Conservation (phyloP, 2,329 filamentous ascomycete genomes). For the Claviceps cyperi region DNA sequence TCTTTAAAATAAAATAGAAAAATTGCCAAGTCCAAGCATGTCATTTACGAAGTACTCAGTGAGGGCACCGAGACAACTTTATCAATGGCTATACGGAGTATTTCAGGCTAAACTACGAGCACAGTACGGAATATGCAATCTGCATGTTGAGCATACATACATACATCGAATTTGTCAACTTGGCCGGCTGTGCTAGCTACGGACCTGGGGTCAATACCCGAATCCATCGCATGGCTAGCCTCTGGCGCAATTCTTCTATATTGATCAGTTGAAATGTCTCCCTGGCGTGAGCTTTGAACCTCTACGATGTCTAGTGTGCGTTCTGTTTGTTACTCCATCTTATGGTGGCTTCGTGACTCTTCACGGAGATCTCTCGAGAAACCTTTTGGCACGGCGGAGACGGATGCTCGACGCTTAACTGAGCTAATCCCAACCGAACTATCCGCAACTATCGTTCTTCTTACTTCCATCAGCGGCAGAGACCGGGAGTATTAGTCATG, state of each 20-base stretch:
- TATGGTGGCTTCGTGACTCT: neutral
- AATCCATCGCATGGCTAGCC: neutral
- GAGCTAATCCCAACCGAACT: conserved; percentile 1
- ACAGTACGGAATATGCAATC: neutral
- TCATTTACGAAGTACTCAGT: neutral
- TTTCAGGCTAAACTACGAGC: neutral
- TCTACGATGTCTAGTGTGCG: neutral
- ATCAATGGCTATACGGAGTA: neutral
- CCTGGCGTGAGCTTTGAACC: neutral
- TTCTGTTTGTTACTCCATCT: neutral
- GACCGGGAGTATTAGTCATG: neutral
- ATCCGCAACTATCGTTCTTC: too few relatives aligned
- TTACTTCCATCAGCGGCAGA: neutral
- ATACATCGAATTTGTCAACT: neutral
- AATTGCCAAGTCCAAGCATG: neutral
- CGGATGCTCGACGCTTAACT: neutral
- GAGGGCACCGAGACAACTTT: neutral
- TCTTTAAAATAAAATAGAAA: neutral
- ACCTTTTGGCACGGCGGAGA: neutral
- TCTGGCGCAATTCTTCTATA: neutral
- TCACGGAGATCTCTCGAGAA: neutral
- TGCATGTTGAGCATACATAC: neutral
- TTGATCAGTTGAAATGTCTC: neutral
- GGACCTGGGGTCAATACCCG: neutral
- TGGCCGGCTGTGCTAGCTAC: neutral